Conservation (phyloP, 352 stramenopile genomes). For the Phytophthora colocasiae region DNA sequence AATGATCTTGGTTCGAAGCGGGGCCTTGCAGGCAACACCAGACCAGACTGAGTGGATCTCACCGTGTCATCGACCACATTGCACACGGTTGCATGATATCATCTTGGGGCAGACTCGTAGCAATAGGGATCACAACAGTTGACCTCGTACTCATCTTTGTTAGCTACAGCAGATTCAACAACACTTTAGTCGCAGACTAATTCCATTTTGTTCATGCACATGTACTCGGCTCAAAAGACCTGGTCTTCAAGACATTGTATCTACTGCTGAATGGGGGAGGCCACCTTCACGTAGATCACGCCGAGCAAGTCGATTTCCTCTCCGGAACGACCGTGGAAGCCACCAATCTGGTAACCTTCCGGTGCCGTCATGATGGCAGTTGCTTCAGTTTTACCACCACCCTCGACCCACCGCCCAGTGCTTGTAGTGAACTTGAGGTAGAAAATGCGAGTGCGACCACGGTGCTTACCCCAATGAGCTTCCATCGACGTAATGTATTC, state of each 20-base stretch:
- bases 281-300: slow-evolving; percentile 7
- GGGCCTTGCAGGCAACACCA: background rate
- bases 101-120: slow-evolving; percentile 14
- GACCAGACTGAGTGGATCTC: slow-evolving; percentile 4
- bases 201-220: background rate
- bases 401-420: slow-evolving; percentile 22
- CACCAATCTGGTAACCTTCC: slow-evolving; percentile 44
- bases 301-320: slow-evolving; percentile 44
- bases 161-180: slow-evolving; percentile 18
- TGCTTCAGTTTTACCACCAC: slow-evolving; percentile 32
- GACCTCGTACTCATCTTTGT: slow-evolving; percentile 22
- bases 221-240: background rate
- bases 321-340: slow-evolving; percentile 47
- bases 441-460: slow-evolving; percentile 43
- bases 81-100: slow-evolving; percentile 9
- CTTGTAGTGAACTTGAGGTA: slow-evolving; percentile 44
- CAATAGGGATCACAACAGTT: slow-evolving; percentile 25
- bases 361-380: slow-evolving; percentile 43
- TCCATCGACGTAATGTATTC: slow-evolving; percentile 51
- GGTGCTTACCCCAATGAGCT: slow-evolving; percentile 43
- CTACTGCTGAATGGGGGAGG: background rate
- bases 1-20: slow-evolving; percentile 10
- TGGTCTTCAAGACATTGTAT: background rate
- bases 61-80: slow-evolving; percentile 21
- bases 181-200: slow-evolving; percentile 1